phyloP scores from a whole-genome alignment of 1,284 basidiomycete genomes.

The Vanrija sp. region DNA sequence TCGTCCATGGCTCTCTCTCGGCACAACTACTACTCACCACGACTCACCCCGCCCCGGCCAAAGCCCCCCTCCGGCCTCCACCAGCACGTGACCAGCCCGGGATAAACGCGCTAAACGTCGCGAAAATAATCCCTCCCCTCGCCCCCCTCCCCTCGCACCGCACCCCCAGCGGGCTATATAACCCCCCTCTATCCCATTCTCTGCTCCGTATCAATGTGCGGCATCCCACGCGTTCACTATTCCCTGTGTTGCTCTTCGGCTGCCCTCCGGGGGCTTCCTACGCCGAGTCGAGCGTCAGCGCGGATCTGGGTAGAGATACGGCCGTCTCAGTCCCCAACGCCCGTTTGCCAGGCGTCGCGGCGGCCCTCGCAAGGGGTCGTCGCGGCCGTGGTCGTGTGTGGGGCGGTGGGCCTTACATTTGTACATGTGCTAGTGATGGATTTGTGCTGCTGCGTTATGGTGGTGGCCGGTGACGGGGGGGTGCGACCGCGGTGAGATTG shows the following conservation, averaged over 20 bases:
- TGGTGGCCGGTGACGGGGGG: not conserved
- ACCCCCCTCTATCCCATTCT: not conserved
- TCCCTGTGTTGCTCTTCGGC: slow-evolving; percentile 38
- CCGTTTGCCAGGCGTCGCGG: slow-evolving; percentile 8
- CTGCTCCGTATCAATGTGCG: slow-evolving; percentile 11
- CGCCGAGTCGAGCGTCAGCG: slow-evolving; percentile 41
- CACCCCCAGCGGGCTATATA: too few species aligned
- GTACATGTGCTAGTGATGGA: not conserved
- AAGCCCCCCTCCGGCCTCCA: too few species aligned
- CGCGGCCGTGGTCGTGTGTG: slow-evolving; percentile 16
- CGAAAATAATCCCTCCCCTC: too few species aligned
- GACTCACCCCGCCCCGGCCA: too few species aligned
- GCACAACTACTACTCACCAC: too few species aligned
- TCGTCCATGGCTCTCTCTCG: too few species aligned
- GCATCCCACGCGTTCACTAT: slow-evolving; percentile 17
- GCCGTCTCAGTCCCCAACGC: slow-evolving; percentile 36
- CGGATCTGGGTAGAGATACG: slow-evolving; percentile 28
- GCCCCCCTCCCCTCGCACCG: too few species aligned
- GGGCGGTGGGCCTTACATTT: slow-evolving; percentile 40
- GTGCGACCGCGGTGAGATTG: too few species aligned
- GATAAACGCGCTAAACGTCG: too few species aligned
- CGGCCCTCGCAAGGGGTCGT: not conserved
- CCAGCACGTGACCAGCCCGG: too few species aligned
- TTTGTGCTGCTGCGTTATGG: not conserved
- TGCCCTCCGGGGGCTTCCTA: slow-evolving; percentile 3